Evolutionary conservation across 2,329 filamentous ascomycete species (phyloP), one percentile per base, ranked within the genome.

Genomic region (Diplodia intermedia): DNA sequence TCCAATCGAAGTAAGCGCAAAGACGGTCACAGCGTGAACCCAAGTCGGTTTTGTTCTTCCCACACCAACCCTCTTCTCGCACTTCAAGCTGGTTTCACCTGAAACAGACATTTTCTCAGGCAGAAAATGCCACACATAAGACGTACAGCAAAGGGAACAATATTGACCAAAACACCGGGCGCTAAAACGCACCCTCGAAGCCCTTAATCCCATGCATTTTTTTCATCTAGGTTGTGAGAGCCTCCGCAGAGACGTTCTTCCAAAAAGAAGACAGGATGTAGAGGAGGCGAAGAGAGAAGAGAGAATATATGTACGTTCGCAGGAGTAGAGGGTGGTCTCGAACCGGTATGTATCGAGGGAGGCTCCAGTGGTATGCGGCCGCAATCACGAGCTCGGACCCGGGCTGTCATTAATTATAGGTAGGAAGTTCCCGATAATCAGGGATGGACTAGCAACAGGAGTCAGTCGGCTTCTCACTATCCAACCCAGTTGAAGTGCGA

Each of bases 361-460:
- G n/a, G 20, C 14, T 26, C 29, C 29, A 49, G 8, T 56, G 53
- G n/a, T 23, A 43, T 52, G 31, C 38, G 5, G 29, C 54, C n/a
- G 40, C n/a, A 36, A 62, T 54, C 47, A 65, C 33, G 56, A 67
- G 47, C 47, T 53, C 33, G 55, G 54, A 33, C 36, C 26, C 15
- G 23, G 53, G n/a, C 33, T 67, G 49, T 67, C 66, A 40, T 53
- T 61, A 43, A 93, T 89, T 76, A 97, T 93, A 2, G 95, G 95
- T 70, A 99, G 81, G 79, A 99, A 99, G 77, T 99, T 99, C 61
- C 95, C 95, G 60, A 99, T 91, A 75, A 99, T 99, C 71, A 99
- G 84, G 63, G 92, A 93, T 63, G 95, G 95, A 76, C 95, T 72
- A 26, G n/a, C 43, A 49, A 7, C 33, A 12, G 3, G 23, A 8